Percentiles rank a stretch among this genome's conserved stretches.
Evolutionary conservation across 208 protist genomes (phyloP).

Genomic region (Wallacemonas sp.): DNA sequence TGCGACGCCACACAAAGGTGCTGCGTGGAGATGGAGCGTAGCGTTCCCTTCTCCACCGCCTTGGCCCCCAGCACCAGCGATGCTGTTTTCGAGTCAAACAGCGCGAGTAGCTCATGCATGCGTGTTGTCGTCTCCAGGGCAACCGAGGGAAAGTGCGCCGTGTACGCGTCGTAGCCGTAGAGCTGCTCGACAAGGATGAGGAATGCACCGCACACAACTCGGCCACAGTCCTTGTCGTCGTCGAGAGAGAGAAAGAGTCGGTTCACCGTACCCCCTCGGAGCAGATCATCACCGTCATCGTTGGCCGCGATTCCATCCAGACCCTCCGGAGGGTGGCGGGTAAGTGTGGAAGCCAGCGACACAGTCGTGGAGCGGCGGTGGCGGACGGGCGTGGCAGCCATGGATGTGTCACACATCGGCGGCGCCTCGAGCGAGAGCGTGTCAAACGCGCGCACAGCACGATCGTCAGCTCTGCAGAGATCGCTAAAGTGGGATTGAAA

Average conservation of each 20-base stretch:
- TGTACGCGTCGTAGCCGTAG: conserved; percentile 69
- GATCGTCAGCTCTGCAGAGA: conserved; percentile 52
- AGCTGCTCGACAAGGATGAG: conserved; percentile 78
- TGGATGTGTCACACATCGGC: background rate
- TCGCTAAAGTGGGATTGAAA: conserved; percentile 69
- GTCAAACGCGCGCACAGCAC: conserved; percentile 34
- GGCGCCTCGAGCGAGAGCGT: conserved; percentile 17
- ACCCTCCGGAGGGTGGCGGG: background rate
- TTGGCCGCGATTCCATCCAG: too few relatives aligned
- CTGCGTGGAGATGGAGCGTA: conserved; percentile 80
- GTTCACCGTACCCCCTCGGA: conserved; percentile 18
- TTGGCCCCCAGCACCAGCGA: conserved; percentile 78
- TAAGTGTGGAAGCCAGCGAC: background rate
- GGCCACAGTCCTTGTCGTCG: conserved; percentile 43
- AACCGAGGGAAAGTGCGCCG: conserved; percentile 78
- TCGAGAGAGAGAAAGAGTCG: conserved; percentile 43
- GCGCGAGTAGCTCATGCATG: conserved; percentile 76
- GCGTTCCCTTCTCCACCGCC: conserved; percentile 73
- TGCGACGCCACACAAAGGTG: conserved; percentile 88
- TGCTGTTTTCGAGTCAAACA: conserved; percentile 74
- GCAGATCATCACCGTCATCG: conserved; percentile 17
- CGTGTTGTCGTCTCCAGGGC: conserved; percentile 75
- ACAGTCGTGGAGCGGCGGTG: background rate
- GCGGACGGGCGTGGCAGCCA: background rate
- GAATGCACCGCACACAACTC: conserved; percentile 68